Conservation (phyloP, 1,139 yeast species). For the Pichia sp. region DNA sequence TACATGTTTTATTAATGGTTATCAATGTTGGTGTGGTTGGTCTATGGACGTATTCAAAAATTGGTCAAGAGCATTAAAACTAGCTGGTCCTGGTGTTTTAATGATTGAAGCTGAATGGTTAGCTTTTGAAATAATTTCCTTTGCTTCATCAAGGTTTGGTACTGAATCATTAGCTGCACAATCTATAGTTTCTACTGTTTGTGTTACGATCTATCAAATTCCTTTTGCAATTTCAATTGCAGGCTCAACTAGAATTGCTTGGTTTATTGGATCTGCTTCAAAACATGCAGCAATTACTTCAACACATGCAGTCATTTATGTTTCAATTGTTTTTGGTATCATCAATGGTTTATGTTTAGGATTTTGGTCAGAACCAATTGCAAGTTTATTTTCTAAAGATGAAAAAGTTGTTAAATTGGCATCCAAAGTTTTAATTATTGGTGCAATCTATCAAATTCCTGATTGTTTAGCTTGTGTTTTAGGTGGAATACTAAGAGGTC, state of each 20-base stretch:
- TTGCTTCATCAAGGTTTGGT: slow-evolving; percentile 58
- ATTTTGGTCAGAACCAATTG: slow-evolving; percentile 37
- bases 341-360: slow-evolving; percentile 31
- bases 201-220: slow-evolving; percentile 62
- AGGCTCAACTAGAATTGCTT: slow-evolving; percentile 69
- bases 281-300: slow-evolving; percentile 42
- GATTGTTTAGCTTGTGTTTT: slow-evolving; percentile 52
- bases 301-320: slow-evolving; percentile 36
- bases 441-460: slow-evolving; percentile 53
- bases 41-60: slow-evolving; percentile 38
- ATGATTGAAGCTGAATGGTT: slow-evolving; percentile 68
- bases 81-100: slow-evolving; percentile 56
- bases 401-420: slow-evolving; percentile 45
- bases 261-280: slow-evolving; percentile 70
- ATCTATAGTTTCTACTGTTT: slow-evolving; percentile 62
- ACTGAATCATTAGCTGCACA: slow-evolving; percentile 67
- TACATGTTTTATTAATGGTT: slow-evolving; percentile 44
- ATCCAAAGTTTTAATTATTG: slow-evolving; percentile 45
- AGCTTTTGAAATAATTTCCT: slow-evolving; percentile 60
- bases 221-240: slow-evolving; percentile 75
- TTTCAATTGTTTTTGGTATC: slow-evolving; percentile 41
- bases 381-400: slow-evolving; percentile 48
- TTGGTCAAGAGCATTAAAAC: slow-evolving; percentile 47
- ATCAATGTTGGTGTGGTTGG: slow-evolving; percentile 52
- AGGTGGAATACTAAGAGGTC: slow-evolving; percentile 59